Percentiles rank a stretch among this genome's conserved stretches.
Conservation (phyloP, 257 asterid species). For the Parsonsia alboflavescens region DNA sequence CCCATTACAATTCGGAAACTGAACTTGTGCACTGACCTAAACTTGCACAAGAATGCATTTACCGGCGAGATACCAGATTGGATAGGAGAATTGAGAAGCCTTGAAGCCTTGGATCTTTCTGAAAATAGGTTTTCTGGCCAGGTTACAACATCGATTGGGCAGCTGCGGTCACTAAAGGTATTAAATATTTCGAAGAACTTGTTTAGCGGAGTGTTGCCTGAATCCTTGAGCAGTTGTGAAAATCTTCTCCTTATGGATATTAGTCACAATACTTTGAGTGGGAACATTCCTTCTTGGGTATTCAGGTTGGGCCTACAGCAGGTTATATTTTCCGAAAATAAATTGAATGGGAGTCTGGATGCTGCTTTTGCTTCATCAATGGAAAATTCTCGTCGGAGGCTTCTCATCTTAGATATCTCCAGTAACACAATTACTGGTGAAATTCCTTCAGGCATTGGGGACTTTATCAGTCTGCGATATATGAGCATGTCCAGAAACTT, state of each 20-base stretch:
- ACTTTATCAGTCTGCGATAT: constrained; percentile 43
- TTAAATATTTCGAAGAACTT: constrained; percentile 56
- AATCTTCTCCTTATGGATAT: constrained; percentile 57
- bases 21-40: constrained; percentile 42
- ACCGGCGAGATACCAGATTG: constrained; percentile 53
- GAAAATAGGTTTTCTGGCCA: constrained; percentile 55
- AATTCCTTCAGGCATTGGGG: constrained; percentile 51
- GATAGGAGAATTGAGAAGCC: constrained; percentile 76
- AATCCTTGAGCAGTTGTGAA: constrained; percentile 40
- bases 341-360: constrained; percentile 45
- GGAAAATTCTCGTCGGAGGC: constrained; percentile 43
- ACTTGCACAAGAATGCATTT: constrained; percentile 44
- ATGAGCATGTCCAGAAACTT: constrained; percentile 52
- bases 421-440: constrained; percentile 43
- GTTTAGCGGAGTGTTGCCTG: constrained; percentile 58
- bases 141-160: constrained; percentile 52
- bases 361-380: constrained; percentile 36
- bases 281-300: constrained; percentile 52
- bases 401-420: constrained; percentile 54
- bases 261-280: constrained; percentile 55
- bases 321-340: constrained; percentile 50
- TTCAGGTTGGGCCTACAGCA: constrained; percentile 54
- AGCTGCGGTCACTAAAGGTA: constrained; percentile 53
- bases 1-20: constrained; percentile 75
- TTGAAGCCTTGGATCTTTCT: constrained; percentile 61